Conservation (phyloP, 2,329 filamentous ascomycete species). For the Fusarium nanum region DNA sequence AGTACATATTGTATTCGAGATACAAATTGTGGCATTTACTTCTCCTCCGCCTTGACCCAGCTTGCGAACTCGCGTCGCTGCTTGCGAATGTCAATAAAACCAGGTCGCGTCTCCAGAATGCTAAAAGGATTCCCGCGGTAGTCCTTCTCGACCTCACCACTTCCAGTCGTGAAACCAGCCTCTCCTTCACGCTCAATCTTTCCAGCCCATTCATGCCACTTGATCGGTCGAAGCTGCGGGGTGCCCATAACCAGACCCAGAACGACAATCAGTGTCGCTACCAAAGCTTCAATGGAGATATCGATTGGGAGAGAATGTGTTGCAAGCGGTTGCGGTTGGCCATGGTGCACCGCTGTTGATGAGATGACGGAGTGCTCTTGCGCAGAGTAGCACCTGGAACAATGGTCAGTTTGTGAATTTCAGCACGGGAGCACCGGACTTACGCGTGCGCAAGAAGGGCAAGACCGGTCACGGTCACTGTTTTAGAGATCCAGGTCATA, state of each 20-base stretch:
- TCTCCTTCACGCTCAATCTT: slow-evolving; percentile 83
- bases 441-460: slow-evolving; percentile 89
- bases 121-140: slow-evolving; percentile 83
- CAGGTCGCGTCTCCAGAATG: slow-evolving; percentile 80
- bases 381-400: slow-evolving; percentile 88
- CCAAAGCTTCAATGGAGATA: slow-evolving; percentile 86
- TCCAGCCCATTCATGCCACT: slow-evolving; percentile 84
- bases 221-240: slow-evolving; percentile 83
- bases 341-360: slow-evolving; percentile 62
- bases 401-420: slow-evolving; percentile 29
- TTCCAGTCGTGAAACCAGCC: slow-evolving; percentile 65
- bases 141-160: slow-evolving; percentile 75
- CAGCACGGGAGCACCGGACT: slow-evolving; percentile 49
- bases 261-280: slow-evolving; percentile 83
- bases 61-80: slow-evolving; percentile 81
- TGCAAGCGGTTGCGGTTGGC: slow-evolving; percentile 56
- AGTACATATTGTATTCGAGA: not conserved
- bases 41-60: slow-evolving; percentile 67
- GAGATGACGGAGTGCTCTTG: slow-evolving; percentile 88
- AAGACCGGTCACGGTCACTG: slow-evolving; percentile 79
- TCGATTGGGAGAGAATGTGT: slow-evolving; percentile 77
- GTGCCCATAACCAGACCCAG: slow-evolving; percentile 84
- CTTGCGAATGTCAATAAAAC: slow-evolving; percentile 89
- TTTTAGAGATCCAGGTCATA: slow-evolving; percentile 79
- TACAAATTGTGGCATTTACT: slow-evolving; percentile 24